Percentiles rank a stretch among this genome's conserved stretches.
These are phyloP conservation scores for Penicillium canescens DNA, from an alignment of 495 filamentous ascomycete species.

Conservation along the genomic window DNA sequence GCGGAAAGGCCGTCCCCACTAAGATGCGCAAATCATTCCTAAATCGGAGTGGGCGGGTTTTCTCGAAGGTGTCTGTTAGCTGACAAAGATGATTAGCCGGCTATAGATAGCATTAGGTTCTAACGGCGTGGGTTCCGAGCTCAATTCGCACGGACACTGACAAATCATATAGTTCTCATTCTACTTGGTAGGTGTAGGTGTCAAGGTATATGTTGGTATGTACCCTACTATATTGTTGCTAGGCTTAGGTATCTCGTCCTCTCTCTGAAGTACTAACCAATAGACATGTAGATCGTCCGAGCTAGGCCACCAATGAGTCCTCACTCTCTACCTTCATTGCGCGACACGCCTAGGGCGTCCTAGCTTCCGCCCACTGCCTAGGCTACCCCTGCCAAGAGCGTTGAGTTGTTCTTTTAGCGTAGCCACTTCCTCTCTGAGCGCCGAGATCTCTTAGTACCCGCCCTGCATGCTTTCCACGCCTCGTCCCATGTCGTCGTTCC, in stretches of 20 bases:
- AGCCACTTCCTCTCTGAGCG: slow-evolving; percentile 1
- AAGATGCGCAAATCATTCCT: too few relatives aligned
- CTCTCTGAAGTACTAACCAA: background rate
- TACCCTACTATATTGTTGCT: background rate
- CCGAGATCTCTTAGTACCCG: slow-evolving; percentile 2
- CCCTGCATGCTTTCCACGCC: slow-evolving; percentile 2
- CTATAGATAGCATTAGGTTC: background rate
- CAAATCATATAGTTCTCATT: background rate
- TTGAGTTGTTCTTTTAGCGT: background rate
- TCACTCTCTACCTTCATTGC: background rate
- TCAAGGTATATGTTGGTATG: background rate
- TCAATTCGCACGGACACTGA: background rate
- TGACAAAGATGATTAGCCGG: background rate
- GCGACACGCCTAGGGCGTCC: slow-evolving; percentile 2
- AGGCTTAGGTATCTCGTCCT: background rate
- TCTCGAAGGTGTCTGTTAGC: background rate
- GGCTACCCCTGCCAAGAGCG: background rate
- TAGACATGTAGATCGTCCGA: background rate
- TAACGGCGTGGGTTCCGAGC: background rate
- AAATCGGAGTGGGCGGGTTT: too few relatives aligned
- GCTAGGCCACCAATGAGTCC: background rate
- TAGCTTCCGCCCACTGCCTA: background rate
- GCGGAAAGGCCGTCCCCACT: background rate
- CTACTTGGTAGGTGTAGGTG: background rate
- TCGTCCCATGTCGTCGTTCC: slow-evolving; percentile 5